Evolutionary conservation across 345 rosid genomes (phyloP).

Genomic region (Salix purpurea): DNA sequence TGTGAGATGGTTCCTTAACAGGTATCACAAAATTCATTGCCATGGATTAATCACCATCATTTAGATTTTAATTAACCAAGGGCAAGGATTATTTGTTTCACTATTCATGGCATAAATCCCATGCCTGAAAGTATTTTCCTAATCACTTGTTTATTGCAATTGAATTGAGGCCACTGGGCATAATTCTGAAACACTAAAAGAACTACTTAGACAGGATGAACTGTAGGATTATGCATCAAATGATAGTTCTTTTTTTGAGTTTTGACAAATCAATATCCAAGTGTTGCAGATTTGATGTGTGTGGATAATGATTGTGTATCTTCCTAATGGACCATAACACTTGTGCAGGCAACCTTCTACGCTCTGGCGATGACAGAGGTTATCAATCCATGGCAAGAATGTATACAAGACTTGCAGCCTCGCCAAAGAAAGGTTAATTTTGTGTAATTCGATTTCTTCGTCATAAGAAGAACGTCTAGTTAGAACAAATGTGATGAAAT

Average conservation of each 20-base stretch:
- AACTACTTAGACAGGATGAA: neutral
- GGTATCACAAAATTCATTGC: neutral
- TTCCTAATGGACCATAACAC: neutral
- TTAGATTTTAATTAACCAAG: neutral
- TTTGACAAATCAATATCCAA: neutral
- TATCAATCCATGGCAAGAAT: constrained; percentile 95
- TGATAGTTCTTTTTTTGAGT: neutral
- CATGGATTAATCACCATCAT: neutral
- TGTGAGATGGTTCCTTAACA: no score
- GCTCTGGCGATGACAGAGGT: constrained; percentile 89
- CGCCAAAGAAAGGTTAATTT: constrained; percentile 87
- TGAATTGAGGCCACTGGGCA: neutral
- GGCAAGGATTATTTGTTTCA: neutral
- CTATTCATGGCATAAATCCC: neutral
- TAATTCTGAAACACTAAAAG: neutral
- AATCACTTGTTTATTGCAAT: neutral
- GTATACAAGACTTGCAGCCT: constrained; percentile 87
- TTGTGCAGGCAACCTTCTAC: constrained; percentile 74
- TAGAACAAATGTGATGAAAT: no score
- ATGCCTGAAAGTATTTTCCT: neutral
- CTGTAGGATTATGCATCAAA: neutral
- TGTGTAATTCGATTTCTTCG: neutral
- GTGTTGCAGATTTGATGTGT: neutral
- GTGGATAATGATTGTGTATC: neutral
- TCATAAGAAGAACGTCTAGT: no score